phyloP scores from a whole-genome alignment of 2,329 filamentous ascomycete genomes.

The Atkinsonella texensis region DNA sequence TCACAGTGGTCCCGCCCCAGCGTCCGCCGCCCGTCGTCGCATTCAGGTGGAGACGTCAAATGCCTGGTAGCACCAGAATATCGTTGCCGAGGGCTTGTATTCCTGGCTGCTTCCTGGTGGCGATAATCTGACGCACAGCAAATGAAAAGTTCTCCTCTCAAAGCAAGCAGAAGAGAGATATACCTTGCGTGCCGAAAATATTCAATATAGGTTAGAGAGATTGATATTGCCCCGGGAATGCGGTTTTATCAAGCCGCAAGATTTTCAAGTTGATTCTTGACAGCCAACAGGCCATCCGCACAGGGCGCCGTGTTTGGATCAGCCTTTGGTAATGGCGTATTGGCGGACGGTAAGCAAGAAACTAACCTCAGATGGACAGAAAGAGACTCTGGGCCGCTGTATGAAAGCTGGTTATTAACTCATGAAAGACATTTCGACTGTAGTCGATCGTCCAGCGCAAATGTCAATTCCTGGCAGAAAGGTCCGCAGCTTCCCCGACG shows the following conservation, averaged over 20 bases:
- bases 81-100: too few relatives aligned
- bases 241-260: not conserved
- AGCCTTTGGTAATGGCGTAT: not conserved
- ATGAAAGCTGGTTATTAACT: not conserved
- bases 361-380: not conserved
- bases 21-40: not conserved
- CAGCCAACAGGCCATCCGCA: not conserved
- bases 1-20: not conserved
- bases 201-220: too few relatives aligned
- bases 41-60: not conserved
- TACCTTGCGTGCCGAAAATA: too few relatives aligned
- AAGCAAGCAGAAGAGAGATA: too few relatives aligned
- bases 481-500: too few relatives aligned
- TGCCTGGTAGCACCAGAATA: too few relatives aligned
- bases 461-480: too few relatives aligned
- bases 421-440: not conserved
- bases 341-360: not conserved
- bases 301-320: not conserved
- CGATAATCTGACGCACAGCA: too few relatives aligned
- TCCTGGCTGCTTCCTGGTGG: too few relatives aligned
- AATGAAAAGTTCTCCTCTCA: too few relatives aligned
- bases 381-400: not conserved
- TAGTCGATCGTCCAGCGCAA: not conserved
- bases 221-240: not conserved
- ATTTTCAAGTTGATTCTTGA: too few relatives aligned